Percentiles rank a stretch among this genome's conserved stretches.
phyloP scores from a whole-genome alignment of 129 eudicot species.

The Chrysanthemum lavandulifolium region DNA sequence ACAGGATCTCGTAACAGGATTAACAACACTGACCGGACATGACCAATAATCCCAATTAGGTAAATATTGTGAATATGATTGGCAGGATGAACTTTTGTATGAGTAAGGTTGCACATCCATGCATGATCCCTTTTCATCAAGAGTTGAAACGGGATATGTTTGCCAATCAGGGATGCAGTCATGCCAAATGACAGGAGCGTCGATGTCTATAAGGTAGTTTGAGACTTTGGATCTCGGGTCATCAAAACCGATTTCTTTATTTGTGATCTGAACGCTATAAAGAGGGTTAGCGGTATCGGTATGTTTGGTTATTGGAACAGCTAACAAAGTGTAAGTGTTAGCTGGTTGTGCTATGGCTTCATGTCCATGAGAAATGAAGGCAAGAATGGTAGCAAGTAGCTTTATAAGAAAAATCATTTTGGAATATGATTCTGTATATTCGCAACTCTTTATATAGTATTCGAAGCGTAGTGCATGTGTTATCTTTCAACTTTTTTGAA shows the following conservation, averaged over 20 bases:
- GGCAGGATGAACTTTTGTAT: background rate
- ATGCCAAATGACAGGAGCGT: no score
- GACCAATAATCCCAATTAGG: conserved; percentile 9
- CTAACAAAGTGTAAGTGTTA: background rate
- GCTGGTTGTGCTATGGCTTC: background rate
- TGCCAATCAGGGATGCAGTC: background rate
- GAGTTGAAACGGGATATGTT: background rate
- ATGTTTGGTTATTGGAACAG: background rate
- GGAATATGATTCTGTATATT: background rate
- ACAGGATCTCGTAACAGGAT: conserved; percentile 31
- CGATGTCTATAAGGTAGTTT: no score
- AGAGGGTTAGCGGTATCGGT: background rate
- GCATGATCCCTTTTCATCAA: no score
- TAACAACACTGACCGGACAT: conserved; percentile 28
- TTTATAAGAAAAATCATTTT: conserved; percentile 3
- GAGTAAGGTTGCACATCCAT: background rate
- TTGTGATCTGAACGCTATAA: background rate
- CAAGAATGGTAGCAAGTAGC: background rate
- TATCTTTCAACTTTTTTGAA: no score
- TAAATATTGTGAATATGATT: background rate
- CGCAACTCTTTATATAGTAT: background rate
- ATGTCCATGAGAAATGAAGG: conserved; percentile 9
- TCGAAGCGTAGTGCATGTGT: no score
- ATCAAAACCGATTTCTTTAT: no score
- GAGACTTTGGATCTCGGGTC: no score